These are phyloP conservation scores for Hura crepitans DNA, from an alignment of 441 rosid genomes.

Conservation along the genomic window DNA sequence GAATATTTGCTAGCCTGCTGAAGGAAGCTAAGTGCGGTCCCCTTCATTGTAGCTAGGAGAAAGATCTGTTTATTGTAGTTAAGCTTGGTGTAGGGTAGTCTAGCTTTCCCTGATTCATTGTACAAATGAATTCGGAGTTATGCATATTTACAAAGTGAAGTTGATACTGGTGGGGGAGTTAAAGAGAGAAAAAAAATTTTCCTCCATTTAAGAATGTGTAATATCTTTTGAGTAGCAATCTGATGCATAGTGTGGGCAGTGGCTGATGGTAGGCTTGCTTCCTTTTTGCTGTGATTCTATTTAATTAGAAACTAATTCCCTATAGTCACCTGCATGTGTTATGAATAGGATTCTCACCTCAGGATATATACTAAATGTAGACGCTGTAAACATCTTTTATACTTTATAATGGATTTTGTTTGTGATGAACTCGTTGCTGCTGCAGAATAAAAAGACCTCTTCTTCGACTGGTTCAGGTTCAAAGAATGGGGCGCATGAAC, in stretches of 20 bases:
- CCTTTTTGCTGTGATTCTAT: slow-evolving; percentile 5
- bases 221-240: not conserved
- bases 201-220: not conserved
- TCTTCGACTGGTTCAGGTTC: slow-evolving; percentile 34
- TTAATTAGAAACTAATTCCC: not conserved
- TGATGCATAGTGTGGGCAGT: not conserved
- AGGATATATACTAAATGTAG: too few relatives aligned
- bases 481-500: slow-evolving; percentile 35
- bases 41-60: too few relatives aligned
- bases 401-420: slow-evolving; percentile 16
- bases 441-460: slow-evolving; percentile 53
- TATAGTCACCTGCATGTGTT: too few relatives aligned
- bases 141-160: not conserved
- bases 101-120: not conserved
- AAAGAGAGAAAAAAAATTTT: not conserved
- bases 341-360: too few relatives aligned
- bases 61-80: not conserved
- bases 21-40: not conserved
- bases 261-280: not conserved
- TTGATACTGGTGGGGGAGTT: not conserved
- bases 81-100: not conserved
- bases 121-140: not conserved
- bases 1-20: not conserved
- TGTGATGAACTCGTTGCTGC: slow-evolving; percentile 20
- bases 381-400: not conserved